A percentile compares a stretch with the other conserved stretches of the same genome.
Evolutionary conservation across 345 rosid species (phyloP).

Genomic region (Linum usitatissimum): DNA sequence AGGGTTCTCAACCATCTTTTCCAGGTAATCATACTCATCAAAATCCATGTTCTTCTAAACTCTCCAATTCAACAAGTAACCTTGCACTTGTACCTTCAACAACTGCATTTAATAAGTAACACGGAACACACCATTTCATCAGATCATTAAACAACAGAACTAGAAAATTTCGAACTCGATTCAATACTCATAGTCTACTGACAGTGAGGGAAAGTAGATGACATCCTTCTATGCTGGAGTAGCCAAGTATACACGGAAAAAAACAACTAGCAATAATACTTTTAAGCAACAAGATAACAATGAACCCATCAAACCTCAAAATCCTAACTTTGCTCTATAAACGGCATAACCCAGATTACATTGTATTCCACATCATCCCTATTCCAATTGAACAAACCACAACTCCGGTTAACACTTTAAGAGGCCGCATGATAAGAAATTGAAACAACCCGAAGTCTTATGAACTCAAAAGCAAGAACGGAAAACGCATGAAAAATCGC

Average conservation of each 20-base stretch:
- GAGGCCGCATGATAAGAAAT: too few relatives aligned
- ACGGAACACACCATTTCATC: neutral
- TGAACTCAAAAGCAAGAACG: too few relatives aligned
- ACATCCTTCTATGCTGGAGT: neutral
- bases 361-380: too few relatives aligned
- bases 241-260: neutral
- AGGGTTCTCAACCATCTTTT: slow-evolving; percentile 76
- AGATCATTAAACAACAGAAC: neutral
- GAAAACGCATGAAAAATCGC: too few relatives aligned
- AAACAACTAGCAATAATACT: neutral
- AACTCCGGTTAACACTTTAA: too few relatives aligned
- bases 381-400: too few relatives aligned
- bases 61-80: slow-evolving; percentile 8
- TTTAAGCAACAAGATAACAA: too few relatives aligned
- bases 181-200: too few relatives aligned
- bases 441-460: too few relatives aligned
- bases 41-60: slow-evolving; percentile 45
- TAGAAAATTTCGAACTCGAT: neutral
- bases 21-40: slow-evolving; percentile 94
- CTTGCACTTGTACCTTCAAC: neutral
- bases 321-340: too few relatives aligned
- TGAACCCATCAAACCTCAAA: too few relatives aligned
- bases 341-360: too few relatives aligned
- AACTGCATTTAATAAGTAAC: slow-evolving; percentile 4
- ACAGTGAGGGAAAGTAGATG: neutral